Evolutionary conservation across 306 rosid species (phyloP).

Genomic region (Cicer yamashitae): DNA sequence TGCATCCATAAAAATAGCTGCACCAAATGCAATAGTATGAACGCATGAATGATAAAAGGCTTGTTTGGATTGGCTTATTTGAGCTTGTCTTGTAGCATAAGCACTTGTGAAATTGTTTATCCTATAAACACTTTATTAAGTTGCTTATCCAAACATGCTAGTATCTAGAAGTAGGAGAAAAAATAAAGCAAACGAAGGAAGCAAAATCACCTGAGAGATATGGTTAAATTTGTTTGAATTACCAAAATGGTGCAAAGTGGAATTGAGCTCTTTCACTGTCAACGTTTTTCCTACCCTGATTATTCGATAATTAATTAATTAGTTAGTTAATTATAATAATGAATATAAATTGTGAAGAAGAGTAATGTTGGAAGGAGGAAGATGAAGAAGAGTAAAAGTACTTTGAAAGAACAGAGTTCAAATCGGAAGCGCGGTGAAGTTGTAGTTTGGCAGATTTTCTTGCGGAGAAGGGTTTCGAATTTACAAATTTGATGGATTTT

Average conservation of each 20-base stretch:
- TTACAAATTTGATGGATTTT: too few relatives aligned
- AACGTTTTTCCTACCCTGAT: conserved; percentile 65
- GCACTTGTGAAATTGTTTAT: not conserved
- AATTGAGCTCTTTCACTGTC: conserved; percentile 79
- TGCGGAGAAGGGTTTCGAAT: too few relatives aligned
- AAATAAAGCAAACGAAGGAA: not conserved
- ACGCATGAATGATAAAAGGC: not conserved
- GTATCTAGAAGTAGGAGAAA: not conserved
- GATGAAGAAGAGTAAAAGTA: too few relatives aligned
- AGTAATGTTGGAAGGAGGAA: too few relatives aligned
- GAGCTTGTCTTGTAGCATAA: not conserved
- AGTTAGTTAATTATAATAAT: too few relatives aligned
- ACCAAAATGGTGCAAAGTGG: conserved; percentile 66
- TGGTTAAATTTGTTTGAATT: conserved; percentile 57
- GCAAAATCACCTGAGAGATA: conserved; percentile 65
- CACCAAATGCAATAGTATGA: conserved; percentile 63
- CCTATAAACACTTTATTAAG: not conserved
- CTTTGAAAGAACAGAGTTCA: too few relatives aligned
- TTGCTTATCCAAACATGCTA: not conserved
- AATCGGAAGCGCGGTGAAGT: too few relatives aligned
- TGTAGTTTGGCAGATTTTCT: too few relatives aligned
- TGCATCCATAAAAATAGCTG: conserved; percentile 96
- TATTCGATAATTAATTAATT: conserved; percentile 1
- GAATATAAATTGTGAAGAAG: too few relatives aligned
- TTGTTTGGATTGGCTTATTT: not conserved